These are phyloP conservation scores for Beauveria sp. DNA, from an alignment of 2,329 filamentous ascomycete species.

Conservation along the genomic window DNA sequence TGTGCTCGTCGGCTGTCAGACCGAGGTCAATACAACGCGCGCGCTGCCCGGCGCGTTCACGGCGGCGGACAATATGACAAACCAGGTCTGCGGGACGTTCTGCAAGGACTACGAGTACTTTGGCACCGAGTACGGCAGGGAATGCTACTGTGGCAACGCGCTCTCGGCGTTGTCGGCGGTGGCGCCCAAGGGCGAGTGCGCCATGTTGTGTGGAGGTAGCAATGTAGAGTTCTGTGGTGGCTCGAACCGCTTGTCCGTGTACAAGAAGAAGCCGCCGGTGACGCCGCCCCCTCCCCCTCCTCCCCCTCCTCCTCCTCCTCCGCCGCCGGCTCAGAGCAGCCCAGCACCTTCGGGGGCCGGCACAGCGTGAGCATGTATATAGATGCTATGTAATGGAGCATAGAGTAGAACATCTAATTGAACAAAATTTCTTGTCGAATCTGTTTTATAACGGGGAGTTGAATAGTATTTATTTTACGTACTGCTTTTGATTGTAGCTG, in stretches of 20 bases:
- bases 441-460: too few relatives aligned
- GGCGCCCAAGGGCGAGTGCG: conserved; percentile 28
- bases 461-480: too few relatives aligned
- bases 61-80: conserved; percentile 24
- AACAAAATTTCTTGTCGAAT: neutral
- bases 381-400: neutral
- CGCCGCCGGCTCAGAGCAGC: neutral
- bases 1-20: conserved; percentile 28
- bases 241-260: conserved; percentile 29
- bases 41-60: conserved; percentile 22
- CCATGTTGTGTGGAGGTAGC: conserved; percentile 34
- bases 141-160: conserved; percentile 30
- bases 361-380: neutral
- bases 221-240: conserved; percentile 32
- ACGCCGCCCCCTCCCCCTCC: neutral
- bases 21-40: conserved; percentile 26
- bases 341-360: neutral
- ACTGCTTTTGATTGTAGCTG: neutral
- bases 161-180: conserved; percentile 22
- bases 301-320: neutral
- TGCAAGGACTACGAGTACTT: conserved; percentile 26
- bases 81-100: conserved; percentile 24
- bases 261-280: conserved; percentile 20
- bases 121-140: conserved; percentile 30
- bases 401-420: neutral